Evolutionary conservation across 805 yeast genomes (phyloP).

Genomic region (Komagataella phaffii): DNA sequence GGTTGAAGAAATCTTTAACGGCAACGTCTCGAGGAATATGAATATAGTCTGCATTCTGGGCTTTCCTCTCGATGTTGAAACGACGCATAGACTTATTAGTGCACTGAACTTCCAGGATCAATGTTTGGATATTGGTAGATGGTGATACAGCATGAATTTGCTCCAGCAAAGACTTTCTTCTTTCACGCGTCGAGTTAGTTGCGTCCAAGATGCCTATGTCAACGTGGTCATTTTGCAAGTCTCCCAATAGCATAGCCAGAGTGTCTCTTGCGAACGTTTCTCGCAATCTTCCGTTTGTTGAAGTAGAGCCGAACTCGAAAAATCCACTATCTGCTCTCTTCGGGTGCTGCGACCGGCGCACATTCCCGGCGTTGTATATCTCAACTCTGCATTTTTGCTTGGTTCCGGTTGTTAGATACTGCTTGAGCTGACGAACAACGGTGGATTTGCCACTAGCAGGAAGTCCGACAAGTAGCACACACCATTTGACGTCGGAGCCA

Average conservation of each 20-base stretch:
- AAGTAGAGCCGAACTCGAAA: slow-evolving; percentile 33
- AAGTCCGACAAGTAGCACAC: slow-evolving; percentile 49
- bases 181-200: slow-evolving; percentile 49
- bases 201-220: slow-evolving; percentile 87
- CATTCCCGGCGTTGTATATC: slow-evolving; percentile 39
- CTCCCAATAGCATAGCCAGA: slow-evolving; percentile 60
- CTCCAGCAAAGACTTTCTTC: slow-evolving; percentile 43
- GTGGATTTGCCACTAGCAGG: slow-evolving; percentile 91
- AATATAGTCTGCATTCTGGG: slow-evolving; percentile 47
- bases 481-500: slow-evolving; percentile 12
- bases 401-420: slow-evolving; percentile 9
- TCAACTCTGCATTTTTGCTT: slow-evolving; percentile 9
- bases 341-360: slow-evolving; percentile 24
- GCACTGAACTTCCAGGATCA: slow-evolving; percentile 49
- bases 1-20: slow-evolving; percentile 42
- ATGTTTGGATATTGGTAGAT: slow-evolving; percentile 27
- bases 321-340: slow-evolving; percentile 13
- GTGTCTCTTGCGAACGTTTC: slow-evolving; percentile 96
- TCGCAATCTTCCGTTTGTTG: slow-evolving; percentile 41
- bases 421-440: slow-evolving; percentile 13
- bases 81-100: slow-evolving; percentile 34
- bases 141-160: slow-evolving; percentile 40
- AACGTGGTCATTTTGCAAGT: slow-evolving; percentile 63
- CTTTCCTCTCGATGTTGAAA: slow-evolving; percentile 52
- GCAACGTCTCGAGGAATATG: slow-evolving; percentile 38